A percentile compares a stretch with the other conserved stretches of the same genome.
Conservation (phyloP, 129 eudicot genomes). For the Arctium minus region DNA sequence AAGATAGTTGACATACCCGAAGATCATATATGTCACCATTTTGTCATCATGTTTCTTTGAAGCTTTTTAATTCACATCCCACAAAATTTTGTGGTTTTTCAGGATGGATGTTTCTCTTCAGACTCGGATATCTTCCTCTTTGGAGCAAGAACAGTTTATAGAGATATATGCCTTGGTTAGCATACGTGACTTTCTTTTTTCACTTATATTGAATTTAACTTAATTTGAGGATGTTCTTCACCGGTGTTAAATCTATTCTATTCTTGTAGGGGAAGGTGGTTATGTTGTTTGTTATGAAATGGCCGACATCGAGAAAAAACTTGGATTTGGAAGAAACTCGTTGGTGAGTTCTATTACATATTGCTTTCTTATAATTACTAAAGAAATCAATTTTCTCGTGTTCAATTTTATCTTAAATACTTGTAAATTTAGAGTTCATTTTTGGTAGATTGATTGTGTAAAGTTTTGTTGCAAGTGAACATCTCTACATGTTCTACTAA, state of each 20-base stretch:
- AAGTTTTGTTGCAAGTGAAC: no score
- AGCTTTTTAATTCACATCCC: not conserved
- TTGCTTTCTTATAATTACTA: not conserved
- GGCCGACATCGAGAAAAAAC: constrained; percentile 89
- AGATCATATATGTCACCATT: not conserved
- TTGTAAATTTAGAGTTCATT: not conserved
- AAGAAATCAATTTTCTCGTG: not conserved
- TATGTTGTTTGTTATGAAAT: constrained; percentile 95
- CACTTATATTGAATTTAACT: not conserved
- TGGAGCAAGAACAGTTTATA: constrained; percentile 96
- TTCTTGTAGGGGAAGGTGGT: constrained; percentile 81
- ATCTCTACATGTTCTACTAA: no score
- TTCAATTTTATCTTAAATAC: not conserved
- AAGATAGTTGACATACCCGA: not conserved
- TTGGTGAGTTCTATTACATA: constrained; percentile 54
- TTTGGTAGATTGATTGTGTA: not conserved
- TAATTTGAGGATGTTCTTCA: not conserved
- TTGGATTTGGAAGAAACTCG: constrained; percentile 92
- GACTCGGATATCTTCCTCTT: constrained; percentile 94
- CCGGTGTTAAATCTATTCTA: not conserved
- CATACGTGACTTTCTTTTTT: not conserved
- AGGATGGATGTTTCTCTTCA: constrained; percentile 98
- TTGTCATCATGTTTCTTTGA: not conserved
- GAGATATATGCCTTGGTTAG: constrained; percentile 96
- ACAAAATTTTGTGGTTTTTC: constrained; percentile 2